Conservation (phyloP, 2,329 filamentous ascomycete species). For the Hypoxylon sp. region DNA sequence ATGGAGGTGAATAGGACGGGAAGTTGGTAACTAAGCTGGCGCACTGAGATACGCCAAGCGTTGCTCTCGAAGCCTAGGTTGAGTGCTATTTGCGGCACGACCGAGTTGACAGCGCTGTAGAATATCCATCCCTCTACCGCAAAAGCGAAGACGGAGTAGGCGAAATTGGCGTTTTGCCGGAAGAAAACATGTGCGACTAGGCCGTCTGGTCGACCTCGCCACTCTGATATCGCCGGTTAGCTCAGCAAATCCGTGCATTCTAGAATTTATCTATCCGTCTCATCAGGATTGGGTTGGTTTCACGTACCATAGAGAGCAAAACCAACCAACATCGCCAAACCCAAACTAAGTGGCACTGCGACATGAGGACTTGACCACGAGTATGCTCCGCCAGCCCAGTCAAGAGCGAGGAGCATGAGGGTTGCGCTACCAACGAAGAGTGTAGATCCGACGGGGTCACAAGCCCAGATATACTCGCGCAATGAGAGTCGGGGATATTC, state of each 20-base stretch:
- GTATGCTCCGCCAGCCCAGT: constrained; percentile 57
- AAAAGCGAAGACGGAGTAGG: constrained; percentile 63
- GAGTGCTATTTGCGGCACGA: constrained; percentile 59
- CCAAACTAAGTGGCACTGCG: constrained; percentile 52
- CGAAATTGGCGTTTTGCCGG: constrained; percentile 61
- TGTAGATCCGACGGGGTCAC: constrained; percentile 57
- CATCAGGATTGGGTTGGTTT: too few species aligned
- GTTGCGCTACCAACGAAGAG: constrained; percentile 56
- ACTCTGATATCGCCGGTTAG: constrained; percentile 51
- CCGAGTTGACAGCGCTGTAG: constrained; percentile 61
- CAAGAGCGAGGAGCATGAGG: constrained; percentile 54
- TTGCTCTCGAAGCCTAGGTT: constrained; percentile 58
- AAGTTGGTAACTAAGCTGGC: constrained; percentile 56
- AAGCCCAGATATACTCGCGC: constrained; percentile 55
- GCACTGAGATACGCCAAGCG: constrained; percentile 57
- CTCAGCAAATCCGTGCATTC: background rate
- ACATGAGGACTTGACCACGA: constrained; percentile 52
- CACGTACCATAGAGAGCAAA: constrained; percentile 53
- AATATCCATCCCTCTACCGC: constrained; percentile 68
- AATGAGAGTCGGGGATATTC: constrained; percentile 51
- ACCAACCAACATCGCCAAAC: constrained; percentile 50
- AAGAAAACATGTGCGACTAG: constrained; percentile 66
- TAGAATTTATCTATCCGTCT: background rate
- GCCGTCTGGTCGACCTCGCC: constrained; percentile 62
- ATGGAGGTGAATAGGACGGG: constrained; percentile 52